Evolutionary conservation across 2,329 filamentous ascomycete genomes (phyloP).

Genomic region (Pseudogymnoascus sp.): DNA sequence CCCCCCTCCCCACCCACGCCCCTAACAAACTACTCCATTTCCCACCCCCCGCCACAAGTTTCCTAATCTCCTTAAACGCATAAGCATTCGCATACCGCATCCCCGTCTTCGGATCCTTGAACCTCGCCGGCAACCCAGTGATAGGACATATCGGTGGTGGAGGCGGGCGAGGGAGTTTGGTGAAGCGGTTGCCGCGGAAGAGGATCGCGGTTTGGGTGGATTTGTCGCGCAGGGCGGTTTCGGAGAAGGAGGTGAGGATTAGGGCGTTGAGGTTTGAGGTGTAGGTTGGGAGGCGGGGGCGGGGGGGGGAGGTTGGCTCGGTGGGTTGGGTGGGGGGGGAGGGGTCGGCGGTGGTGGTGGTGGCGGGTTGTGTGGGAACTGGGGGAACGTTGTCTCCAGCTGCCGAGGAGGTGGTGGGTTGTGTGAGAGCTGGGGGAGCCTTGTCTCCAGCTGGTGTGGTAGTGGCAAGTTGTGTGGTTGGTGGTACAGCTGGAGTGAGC

Average conservation of each 20-base stretch:
- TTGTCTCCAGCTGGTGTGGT: neutral
- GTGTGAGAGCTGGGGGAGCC: neutral
- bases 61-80: slow-evolving; percentile 79
- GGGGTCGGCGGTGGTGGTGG: neutral
- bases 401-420: neutral
- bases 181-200: slow-evolving; percentile 40
- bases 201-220: slow-evolving; percentile 49
- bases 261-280: slow-evolving; percentile 25
- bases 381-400: neutral
- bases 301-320: neutral
- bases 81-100: slow-evolving; percentile 71
- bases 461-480: neutral
- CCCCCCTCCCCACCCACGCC: neutral
- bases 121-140: slow-evolving; percentile 72
- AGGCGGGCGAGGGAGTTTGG: slow-evolving; percentile 39
- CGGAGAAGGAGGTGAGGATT: slow-evolving; percentile 50
- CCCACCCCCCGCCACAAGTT: too few species aligned
- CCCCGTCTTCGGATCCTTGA: slow-evolving; percentile 76
- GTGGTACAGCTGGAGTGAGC: neutral
- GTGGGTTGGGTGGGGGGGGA: neutral
- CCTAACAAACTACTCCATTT: neutral
- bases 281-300: neutral
- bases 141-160: slow-evolving; percentile 59
- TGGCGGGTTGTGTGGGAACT: neutral
- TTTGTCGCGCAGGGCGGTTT: slow-evolving; percentile 40